Evolutionary conservation across 2,329 filamentous ascomycete species (phyloP).

Genomic region (Fusarium circinatum): DNA sequence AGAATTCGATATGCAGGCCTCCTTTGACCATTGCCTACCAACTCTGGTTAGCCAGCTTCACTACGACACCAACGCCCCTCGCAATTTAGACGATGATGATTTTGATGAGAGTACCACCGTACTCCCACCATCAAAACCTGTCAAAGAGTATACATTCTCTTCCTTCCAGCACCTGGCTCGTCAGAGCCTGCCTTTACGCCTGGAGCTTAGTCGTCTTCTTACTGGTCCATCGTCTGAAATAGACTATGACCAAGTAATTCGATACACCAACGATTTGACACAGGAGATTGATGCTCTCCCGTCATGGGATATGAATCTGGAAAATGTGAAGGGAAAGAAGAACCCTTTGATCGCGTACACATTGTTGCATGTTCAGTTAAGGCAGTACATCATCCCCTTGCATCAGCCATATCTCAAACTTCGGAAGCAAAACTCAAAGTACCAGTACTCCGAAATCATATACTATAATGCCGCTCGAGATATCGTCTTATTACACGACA

Average conservation of each 20-base stretch:
- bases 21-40: constrained; percentile 69
- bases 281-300: constrained; percentile 70
- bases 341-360: constrained; percentile 69
- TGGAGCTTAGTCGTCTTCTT: constrained; percentile 67
- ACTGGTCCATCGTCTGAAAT: constrained; percentile 65
- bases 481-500: constrained; percentile 70
- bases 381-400: constrained; percentile 70
- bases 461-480: constrained; percentile 72
- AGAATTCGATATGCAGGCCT: constrained; percentile 70
- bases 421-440: constrained; percentile 68
- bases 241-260: constrained; percentile 70
- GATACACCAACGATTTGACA: constrained; percentile 69
- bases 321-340: constrained; percentile 55
- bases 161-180: constrained; percentile 69
- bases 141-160: constrained; percentile 65
- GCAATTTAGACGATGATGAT: constrained; percentile 67
- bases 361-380: constrained; percentile 68
- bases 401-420: constrained; percentile 70
- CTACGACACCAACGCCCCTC: constrained; percentile 64
- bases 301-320: constrained; percentile 59
- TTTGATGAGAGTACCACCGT: constrained; percentile 64
- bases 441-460: constrained; percentile 70
- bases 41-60: constrained; percentile 67
- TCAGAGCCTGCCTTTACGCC: constrained; percentile 64
- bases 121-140: constrained; percentile 62